phyloP scores from a whole-genome alignment of 2,329 filamentous ascomycete species.

The Fusarium sterilihyphosum region DNA sequence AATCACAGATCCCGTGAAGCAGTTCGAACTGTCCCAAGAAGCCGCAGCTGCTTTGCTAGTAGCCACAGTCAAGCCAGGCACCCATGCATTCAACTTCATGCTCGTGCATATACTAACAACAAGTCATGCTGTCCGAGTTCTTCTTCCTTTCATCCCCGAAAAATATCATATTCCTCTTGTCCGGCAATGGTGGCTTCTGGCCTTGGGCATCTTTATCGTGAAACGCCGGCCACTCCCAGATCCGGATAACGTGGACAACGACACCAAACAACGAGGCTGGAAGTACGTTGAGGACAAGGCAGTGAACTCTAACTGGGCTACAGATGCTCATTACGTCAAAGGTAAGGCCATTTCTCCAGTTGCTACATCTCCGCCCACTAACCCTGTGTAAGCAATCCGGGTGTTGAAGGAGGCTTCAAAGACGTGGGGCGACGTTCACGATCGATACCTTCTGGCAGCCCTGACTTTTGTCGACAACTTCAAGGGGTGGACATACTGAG shows the following conservation, averaged over 20 bases:
- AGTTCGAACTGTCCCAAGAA: slow-evolving; percentile 78
- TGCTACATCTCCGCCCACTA: not conserved
- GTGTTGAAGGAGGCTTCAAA: slow-evolving; percentile 78
- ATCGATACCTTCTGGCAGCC: slow-evolving; percentile 73
- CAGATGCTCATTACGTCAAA: slow-evolving; percentile 88
- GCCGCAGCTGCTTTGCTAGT: slow-evolving; percentile 70
- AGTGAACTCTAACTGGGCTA: slow-evolving; percentile 71
- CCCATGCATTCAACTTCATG: slow-evolving; percentile 82
- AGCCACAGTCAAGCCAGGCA: slow-evolving; percentile 64
- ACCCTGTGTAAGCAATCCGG: slow-evolving; percentile 65
- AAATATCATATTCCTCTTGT: slow-evolving; percentile 79
- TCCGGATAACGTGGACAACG: slow-evolving; percentile 67
- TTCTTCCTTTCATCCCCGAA: slow-evolving; percentile 80
- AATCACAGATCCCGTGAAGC: slow-evolving; percentile 73
- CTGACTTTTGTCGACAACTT: slow-evolving; percentile 80
- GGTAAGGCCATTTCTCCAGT: slow-evolving; percentile 55
- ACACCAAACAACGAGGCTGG: slow-evolving; percentile 77
- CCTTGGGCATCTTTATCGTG: slow-evolving; percentile 79
- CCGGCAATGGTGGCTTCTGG: slow-evolving; percentile 89
- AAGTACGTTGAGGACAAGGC: slow-evolving; percentile 78
- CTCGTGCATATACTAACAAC: slow-evolving; percentile 84
- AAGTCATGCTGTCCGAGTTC: slow-evolving; percentile 86
- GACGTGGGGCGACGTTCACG: slow-evolving; percentile 77
- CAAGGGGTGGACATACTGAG: slow-evolving; percentile 67
- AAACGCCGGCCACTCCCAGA: slow-evolving; percentile 79